phyloP scores from a whole-genome alignment of 2,329 filamentous ascomycete species.

The Cladosporium austrohemisphaericum region DNA sequence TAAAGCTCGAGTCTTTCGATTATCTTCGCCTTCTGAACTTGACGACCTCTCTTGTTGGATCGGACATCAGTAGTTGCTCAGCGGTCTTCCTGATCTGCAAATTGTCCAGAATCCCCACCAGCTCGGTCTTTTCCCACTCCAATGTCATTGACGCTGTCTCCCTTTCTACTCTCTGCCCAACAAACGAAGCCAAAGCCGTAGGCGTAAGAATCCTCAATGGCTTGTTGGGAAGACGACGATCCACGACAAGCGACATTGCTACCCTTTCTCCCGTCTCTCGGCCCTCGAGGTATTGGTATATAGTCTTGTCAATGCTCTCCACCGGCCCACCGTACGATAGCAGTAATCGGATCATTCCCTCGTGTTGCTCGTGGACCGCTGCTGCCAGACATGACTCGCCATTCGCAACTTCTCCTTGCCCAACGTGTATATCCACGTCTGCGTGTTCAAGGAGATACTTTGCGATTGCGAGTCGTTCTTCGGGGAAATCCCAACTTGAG shows the following conservation, averaged over 20 bases:
- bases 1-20: too few relatives aligned
- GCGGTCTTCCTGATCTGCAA: not conserved
- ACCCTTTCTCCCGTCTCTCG: not conserved
- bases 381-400: not conserved
- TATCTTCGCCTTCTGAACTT: not conserved
- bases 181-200: not conserved
- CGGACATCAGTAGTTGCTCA: not conserved
- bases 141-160: not conserved
- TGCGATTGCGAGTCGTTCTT: not conserved
- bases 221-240: not conserved
- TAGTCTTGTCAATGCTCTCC: not conserved
- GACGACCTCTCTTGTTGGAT: not conserved
- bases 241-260: not conserved
- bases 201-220: not conserved
- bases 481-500: not conserved
- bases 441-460: slow-evolving; percentile 1
- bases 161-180: too few relatives aligned
- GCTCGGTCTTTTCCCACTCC: not conserved
- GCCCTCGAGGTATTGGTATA: not conserved
- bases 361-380: not conserved
- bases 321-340: not conserved
- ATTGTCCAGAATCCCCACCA: not conserved
- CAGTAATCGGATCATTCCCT: not conserved
- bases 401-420: not conserved
- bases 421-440: not conserved